Conservation (phyloP, 345 rosid species). For the Reutealis trisperma region DNA sequence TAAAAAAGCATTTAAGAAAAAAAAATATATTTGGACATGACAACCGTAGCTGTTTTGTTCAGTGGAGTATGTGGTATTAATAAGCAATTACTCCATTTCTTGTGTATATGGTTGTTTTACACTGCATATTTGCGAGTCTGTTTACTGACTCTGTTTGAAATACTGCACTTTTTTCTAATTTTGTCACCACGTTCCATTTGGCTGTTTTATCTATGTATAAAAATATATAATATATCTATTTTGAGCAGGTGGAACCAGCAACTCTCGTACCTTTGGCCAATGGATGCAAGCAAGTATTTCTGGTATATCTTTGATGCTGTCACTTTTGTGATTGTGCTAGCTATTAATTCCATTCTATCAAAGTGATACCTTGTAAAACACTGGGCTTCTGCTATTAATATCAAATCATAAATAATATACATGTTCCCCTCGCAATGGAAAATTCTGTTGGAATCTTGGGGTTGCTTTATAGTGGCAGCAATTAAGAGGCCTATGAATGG, state of each 20-base stretch:
- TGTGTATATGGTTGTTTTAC: background rate
- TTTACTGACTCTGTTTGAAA: background rate
- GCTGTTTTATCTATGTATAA: background rate
- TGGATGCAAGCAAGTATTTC: slow-evolving; percentile 97
- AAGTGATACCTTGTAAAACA: background rate
- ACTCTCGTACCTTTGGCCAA: slow-evolving; percentile 89
- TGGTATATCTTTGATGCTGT: slow-evolving; percentile 49
- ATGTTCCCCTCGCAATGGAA: background rate
- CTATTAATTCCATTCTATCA: background rate
- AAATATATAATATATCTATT: background rate
- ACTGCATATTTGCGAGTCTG: background rate
- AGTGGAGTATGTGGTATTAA: background rate
- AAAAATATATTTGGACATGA: background rate
- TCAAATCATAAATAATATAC: background rate
- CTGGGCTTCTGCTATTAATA: slow-evolving; percentile 3
- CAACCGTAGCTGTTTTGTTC: background rate
- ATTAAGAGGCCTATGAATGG: background rate
- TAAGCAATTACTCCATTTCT: background rate
- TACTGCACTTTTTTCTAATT: background rate
- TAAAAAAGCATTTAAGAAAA: background rate
- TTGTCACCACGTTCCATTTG: background rate
- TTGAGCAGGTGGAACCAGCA: slow-evolving; percentile 87
- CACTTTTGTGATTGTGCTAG: background rate
- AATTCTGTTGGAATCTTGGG: background rate
- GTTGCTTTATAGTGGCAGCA: background rate